Evolutionary conservation across 345 rosid species (phyloP).

Genomic region (Citrus cavaleriei): DNA sequence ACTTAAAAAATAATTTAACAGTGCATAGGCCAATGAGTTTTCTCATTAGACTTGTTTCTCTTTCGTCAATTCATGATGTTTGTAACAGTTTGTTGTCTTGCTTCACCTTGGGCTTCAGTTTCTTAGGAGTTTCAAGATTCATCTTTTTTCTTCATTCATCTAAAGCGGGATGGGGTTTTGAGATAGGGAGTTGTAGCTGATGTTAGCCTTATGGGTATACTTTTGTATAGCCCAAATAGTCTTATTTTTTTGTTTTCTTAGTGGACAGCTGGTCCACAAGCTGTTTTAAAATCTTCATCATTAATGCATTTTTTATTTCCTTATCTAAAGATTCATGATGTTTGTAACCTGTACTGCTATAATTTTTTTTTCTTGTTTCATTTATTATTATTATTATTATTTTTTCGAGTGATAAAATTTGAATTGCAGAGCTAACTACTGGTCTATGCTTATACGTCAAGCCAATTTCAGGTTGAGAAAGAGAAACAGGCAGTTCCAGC

Average conservation of each 20-base stretch:
- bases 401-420: background rate
- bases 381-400: background rate
- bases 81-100: background rate
- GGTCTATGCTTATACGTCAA: slow-evolving; percentile 5
- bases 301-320: no score
- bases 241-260: no score
- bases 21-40: background rate
- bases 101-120: no score
- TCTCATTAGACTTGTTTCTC: slow-evolving; percentile 1
- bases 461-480: slow-evolving; percentile 69
- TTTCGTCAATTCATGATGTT: slow-evolving; percentile 4
- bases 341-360: background rate
- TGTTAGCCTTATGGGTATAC: no score
- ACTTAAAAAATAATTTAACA: background rate
- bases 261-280: no score
- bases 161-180: no score
- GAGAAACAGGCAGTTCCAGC: slow-evolving; percentile 74
- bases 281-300: no score
- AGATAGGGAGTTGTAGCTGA: no score
- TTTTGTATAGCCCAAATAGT: no score
- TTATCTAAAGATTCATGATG: background rate
- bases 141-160: no score
- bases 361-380: background rate
- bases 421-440: background rate
- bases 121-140: no score